phyloP scores from a whole-genome alignment of 2,329 filamentous ascomycete species.

The Fusarium denticulatum region DNA sequence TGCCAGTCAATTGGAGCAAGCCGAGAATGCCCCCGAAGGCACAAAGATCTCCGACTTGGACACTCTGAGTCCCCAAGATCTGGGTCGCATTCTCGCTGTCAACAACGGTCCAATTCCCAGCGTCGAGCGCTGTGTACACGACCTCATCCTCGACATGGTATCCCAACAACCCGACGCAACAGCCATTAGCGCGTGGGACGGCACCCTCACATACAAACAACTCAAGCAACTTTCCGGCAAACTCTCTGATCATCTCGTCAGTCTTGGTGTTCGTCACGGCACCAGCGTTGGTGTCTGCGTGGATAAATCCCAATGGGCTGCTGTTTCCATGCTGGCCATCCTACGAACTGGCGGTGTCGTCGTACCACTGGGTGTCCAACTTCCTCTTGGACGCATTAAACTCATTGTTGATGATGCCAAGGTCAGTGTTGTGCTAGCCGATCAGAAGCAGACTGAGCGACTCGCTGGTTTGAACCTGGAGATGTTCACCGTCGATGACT shows the following conservation, averaged over 20 bases:
- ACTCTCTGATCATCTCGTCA: not conserved
- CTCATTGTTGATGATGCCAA: not conserved
- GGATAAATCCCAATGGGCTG: not conserved
- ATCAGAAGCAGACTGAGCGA: not conserved
- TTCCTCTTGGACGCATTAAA: not conserved
- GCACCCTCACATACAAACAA: not conserved
- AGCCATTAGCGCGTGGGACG: not conserved
- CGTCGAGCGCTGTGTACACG: not conserved
- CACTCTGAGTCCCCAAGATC: not conserved
- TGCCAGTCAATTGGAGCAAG: not conserved
- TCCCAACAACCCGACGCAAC: not conserved
- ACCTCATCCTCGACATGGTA: not conserved
- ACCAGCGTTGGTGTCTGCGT: not conserved
- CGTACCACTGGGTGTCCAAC: not conserved
- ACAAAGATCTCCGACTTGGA: not conserved
- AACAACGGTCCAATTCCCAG: not conserved
- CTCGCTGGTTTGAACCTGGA: not conserved
- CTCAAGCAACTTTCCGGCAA: not conserved
- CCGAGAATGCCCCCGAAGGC: rapidly evolving
- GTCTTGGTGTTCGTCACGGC: not conserved
- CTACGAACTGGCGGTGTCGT: not conserved
- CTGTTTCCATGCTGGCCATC: not conserved
- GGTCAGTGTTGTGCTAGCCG: not conserved
- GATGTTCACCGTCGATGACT: not conserved
- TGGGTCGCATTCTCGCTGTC: not conserved